Evolutionary conservation across 1,284 basidiomycete genomes (phyloP), one percentile per base, ranked within the genome.

Genomic region (Lignosus rhinocerotis): DNA sequence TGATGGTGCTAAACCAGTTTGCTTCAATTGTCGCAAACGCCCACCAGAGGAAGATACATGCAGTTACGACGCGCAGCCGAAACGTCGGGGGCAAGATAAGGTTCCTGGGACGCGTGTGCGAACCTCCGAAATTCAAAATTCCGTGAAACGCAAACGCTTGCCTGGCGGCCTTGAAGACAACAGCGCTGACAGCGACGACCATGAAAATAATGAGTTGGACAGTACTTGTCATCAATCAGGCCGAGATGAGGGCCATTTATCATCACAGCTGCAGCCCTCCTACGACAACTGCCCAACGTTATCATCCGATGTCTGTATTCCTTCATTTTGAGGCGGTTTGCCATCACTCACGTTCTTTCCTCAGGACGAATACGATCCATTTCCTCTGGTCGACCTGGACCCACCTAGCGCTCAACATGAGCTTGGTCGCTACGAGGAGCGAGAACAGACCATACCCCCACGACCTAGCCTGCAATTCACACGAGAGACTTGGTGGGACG

Each of bases 81-180:
- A 86, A 64, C 84, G 90, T 44, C 80, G 89, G 44, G 89, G 89
- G 2, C 88, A 88, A 8, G 88, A 91, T 71, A 87, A 82, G 70
- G 77, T 76, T 1, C 88, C 88, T n/a, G 88, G 89, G 12, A 84
- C 85, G 30, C 84, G 89, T 38, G 84, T 86, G 62, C 79, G 84
- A 47, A 72, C 54, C 7, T 11, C 47, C 4, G 33, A 36, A 9
- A 21, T n/a, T 2, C n/a, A 36, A 19, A 48, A 30, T 19, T n/a
- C 36, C n/a, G 30, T 39, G 4, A 59, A 61, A 34, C 55, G 55
- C 19, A 57, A 42, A 41, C 46, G 47, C 4, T 17, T 16, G 9
- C 50, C 45, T 1, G 11, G 30, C 5, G n/a, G 6, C 11, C 46
- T 32, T 3, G 33, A 54, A 2, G 31, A 34, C 12, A 32, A 47